Evolutionary conservation across 257 asterid species (phyloP).

Genomic region (Marsdenia floribunda): DNA sequence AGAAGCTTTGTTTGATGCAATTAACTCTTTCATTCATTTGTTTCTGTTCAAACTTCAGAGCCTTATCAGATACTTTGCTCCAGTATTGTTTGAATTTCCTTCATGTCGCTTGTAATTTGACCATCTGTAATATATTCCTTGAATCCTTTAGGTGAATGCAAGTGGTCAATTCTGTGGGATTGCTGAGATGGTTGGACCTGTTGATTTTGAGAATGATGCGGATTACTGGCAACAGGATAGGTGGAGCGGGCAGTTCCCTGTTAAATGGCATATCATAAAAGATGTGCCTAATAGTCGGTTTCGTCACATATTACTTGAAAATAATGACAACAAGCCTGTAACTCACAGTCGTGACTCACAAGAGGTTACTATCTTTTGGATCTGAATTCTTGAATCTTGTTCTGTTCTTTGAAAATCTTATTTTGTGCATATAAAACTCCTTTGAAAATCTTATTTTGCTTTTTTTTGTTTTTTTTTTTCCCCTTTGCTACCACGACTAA

Average conservation of each 20-base stretch:
- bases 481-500: no score
- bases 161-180: slow-evolving; percentile 99
- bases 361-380: slow-evolving; percentile 50
- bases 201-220: slow-evolving; percentile 89
- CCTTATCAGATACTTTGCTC: neutral
- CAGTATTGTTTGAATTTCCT: neutral
- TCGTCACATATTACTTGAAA: slow-evolving; percentile 87
- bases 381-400: neutral
- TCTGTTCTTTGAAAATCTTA: slow-evolving; percentile 10
- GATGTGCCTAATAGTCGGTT: slow-evolving; percentile 94
- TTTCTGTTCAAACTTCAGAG: neutral
- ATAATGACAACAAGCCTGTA: slow-evolving; percentile 98
- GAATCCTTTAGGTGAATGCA: slow-evolving; percentile 74
- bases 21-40: neutral
- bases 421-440: slow-evolving; percentile 8
- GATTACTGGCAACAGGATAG: slow-evolving; percentile 99
- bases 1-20: neutral
- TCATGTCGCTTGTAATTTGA: neutral
- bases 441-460: neutral
- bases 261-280: slow-evolving; percentile 87
- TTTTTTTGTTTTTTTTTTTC: neutral
- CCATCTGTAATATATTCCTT: slow-evolving; percentile 13
- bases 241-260: slow-evolving; percentile 99
- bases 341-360: slow-evolving; percentile 99
- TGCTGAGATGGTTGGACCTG: slow-evolving; percentile 95